Base-by-base conservation (phyloP, 441 rosid genomes). In the Jatropha podagrica region DNA sequence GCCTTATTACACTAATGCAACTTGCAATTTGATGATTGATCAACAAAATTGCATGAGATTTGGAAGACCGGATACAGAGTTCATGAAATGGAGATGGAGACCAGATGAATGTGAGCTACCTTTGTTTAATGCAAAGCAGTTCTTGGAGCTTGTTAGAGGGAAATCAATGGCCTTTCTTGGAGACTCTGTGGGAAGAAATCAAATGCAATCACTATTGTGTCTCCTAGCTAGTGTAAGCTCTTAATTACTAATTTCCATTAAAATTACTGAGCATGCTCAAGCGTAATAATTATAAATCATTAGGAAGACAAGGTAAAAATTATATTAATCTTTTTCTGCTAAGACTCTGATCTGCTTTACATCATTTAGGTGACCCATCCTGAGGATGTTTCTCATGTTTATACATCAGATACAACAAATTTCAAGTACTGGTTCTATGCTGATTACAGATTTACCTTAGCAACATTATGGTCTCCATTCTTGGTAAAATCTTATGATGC, bases 111-210 rank as follows among this genome's bases (percentile, higher is more conserved):
- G 94, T 72, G 89, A 89, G 73, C 82, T 91, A 12, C 96, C 94
- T 32, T 48, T 84, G 67, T 88, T 91, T 69, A 81, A 85, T 74
- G 86, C 97, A 52, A 61, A 37, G 59, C 85, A 81, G 79, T 90
- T 93, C 80, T 79, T 93, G 79, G 84, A 89, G 80, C 83, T 88
- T 65, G 98, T 86, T 40, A 84, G 87, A 80, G 95, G 92, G 55
- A 88, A 93, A 76, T 86, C 89, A 12, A 79, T 91, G 88, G 94
- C 90, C 17, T 90, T 93, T 68, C 90, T 91, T 37, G 95, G 98
- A 32, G 98, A 93, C 74, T 91, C 98, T 10, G 85, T 94, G 2
- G 93, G 90, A 68, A 85, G 95, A 74, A 94, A 94, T 84, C 97
- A 92, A 78, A 87, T 89, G 88, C 92, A 94, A 15, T 92, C 98